phyloP scores from a whole-genome alignment of 495 filamentous ascomycete species.

The Aspergillus affinis region DNA sequence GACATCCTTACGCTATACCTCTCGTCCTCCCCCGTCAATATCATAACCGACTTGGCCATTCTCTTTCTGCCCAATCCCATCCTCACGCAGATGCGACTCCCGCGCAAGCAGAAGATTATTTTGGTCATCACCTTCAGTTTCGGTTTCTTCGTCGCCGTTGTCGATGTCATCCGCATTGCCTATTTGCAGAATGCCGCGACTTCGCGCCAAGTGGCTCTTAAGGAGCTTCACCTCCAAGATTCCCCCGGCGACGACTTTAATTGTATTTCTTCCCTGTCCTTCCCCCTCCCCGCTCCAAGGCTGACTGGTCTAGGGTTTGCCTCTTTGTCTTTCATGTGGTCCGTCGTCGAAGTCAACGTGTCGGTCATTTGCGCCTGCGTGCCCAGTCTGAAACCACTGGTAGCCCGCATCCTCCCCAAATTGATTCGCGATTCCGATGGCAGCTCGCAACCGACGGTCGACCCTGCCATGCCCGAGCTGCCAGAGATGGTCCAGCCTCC shows the following conservation, averaged over 20 bases:
- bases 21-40: conserved; percentile 79
- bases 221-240: conserved; percentile 36
- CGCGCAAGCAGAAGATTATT: conserved; percentile 79
- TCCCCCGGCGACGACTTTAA: conserved; percentile 49
- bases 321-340: conserved; percentile 88
- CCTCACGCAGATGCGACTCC: conserved; percentile 79
- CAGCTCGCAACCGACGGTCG: conserved; percentile 17
- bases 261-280: conserved; percentile 34
- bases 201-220: conserved; percentile 29
- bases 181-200: conserved; percentile 76
- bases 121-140: conserved; percentile 78
- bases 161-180: conserved; percentile 86
- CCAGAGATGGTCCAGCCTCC: conserved; percentile 5
- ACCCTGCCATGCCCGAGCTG: conserved; percentile 18
- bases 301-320: conserved; percentile 59
- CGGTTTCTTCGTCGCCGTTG: conserved; percentile 81
- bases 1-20: conserved; percentile 81
- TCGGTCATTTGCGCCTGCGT: conserved; percentile 87
- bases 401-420: conserved; percentile 70
- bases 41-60: conserved; percentile 81
- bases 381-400: conserved; percentile 83
- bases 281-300: background rate
- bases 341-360: conserved; percentile 83
- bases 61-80: conserved; percentile 85
- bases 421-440: conserved; percentile 58